A percentile compares a stretch with the other conserved stretches of the same genome.
Conservation (phyloP, 345 rosid species). For the Orychophragmus violaceus region DNA sequence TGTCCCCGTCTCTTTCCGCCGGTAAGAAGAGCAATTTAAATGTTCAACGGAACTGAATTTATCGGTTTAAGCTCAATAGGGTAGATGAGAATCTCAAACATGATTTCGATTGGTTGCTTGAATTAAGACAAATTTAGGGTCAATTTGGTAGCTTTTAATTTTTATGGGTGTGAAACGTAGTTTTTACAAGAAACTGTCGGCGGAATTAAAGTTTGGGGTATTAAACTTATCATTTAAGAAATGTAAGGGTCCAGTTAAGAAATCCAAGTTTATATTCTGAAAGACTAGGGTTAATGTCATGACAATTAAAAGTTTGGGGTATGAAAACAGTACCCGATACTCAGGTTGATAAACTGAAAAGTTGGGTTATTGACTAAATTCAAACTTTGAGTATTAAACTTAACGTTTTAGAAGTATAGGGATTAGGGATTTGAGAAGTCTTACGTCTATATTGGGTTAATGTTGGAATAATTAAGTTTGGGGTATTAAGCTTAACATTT, state of each 20-base stretch:
- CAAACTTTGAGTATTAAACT: background rate
- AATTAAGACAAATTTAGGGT: background rate
- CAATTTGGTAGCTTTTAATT: background rate
- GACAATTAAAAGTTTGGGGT: too few relatives aligned
- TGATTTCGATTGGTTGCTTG: background rate
- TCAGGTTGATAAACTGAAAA: too few relatives aligned
- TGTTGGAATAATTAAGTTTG: background rate
- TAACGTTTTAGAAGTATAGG: background rate
- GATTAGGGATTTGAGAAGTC: background rate
- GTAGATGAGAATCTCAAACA: background rate
- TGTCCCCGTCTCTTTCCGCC: conserved; percentile 68
- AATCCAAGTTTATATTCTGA: too few relatives aligned
- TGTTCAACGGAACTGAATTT: background rate
- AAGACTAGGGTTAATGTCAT: too few relatives aligned
- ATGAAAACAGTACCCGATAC: too few relatives aligned
- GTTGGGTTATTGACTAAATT: too few relatives aligned
- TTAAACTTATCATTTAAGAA: background rate
- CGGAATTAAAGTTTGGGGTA: background rate
- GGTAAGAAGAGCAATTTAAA: conserved; percentile 33
- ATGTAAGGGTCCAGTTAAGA: background rate
- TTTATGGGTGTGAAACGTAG: background rate
- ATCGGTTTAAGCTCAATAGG: background rate
- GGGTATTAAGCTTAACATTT: background rate
- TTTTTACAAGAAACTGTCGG: too few relatives aligned
- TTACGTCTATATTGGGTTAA: background rate